Percentiles rank a stretch among this genome's conserved stretches.
phyloP scores from a whole-genome alignment of 345 rosid genomes.

The Mallotus nudiflorus region DNA sequence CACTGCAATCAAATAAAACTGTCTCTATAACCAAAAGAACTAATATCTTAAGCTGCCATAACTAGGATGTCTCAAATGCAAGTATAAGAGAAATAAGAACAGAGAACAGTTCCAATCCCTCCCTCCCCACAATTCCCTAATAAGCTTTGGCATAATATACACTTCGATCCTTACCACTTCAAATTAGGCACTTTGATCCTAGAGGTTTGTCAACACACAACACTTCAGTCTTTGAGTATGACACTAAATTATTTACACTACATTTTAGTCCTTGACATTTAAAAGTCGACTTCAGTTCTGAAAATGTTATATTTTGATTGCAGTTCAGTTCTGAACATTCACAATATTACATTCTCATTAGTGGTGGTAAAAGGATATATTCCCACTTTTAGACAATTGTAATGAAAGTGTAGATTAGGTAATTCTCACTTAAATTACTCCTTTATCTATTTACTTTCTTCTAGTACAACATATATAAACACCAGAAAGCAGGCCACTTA shows the following conservation, averaged over 20 bases:
- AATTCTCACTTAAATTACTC: too few species aligned
- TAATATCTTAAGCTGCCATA: background rate
- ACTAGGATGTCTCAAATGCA: background rate
- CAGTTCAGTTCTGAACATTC: background rate
- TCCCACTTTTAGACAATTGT: background rate
- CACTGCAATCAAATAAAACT: conserved; percentile 44
- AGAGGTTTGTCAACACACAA: background rate
- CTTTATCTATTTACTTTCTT: background rate
- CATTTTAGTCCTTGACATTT: background rate
- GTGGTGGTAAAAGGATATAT: background rate
- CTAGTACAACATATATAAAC: background rate
- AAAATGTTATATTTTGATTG: background rate
- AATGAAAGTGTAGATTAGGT: background rate
- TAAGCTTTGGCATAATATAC: background rate
- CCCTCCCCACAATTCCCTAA: background rate
- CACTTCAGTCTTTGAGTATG: background rate
- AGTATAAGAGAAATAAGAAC: background rate
- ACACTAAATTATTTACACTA: background rate
- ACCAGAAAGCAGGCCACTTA: background rate
- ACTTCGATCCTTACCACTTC: background rate
- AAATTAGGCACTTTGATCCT: background rate
- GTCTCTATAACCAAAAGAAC: conserved; percentile 1
- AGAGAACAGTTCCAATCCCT: background rate
- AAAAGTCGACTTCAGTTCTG: background rate
- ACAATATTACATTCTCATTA: background rate